These are phyloP conservation scores for Diaporthe longicolla DNA, from an alignment of 2,329 filamentous ascomycete genomes.

Conservation along the genomic window DNA sequence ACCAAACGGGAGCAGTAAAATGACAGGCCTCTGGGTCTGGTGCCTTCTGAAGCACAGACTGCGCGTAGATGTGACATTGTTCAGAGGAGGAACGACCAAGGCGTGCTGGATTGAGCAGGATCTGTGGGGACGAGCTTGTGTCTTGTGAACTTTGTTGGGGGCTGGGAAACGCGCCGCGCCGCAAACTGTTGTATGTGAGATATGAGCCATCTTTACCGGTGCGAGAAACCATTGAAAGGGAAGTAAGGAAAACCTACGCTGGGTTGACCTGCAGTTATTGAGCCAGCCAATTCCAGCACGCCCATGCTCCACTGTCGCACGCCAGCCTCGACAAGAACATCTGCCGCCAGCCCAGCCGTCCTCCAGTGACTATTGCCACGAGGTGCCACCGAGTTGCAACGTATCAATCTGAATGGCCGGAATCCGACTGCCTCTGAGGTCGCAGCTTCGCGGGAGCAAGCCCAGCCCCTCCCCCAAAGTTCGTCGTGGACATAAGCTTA, in stretches of 20 bases:
- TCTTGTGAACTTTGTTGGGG: slow-evolving; percentile 7
- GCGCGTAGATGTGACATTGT: slow-evolving; percentile 44
- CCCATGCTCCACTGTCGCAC: slow-evolving; percentile 35
- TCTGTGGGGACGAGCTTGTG: slow-evolving; percentile 7
- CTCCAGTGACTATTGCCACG: not conserved
- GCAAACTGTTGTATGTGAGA: slow-evolving; percentile 21
- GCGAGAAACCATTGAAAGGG: slow-evolving; percentile 3
- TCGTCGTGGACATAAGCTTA: slow-evolving; percentile 42
- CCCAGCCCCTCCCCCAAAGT: not conserved
- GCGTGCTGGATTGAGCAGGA: slow-evolving; percentile 10
- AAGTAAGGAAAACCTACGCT: not conserved
- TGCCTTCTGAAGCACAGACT: slow-evolving; percentile 40
- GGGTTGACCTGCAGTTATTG: slow-evolving; percentile 27
- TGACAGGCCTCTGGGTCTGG: slow-evolving; percentile 43
- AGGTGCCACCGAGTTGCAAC: not conserved
- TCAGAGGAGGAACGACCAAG: slow-evolving; percentile 43
- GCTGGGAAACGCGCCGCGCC: slow-evolving; percentile 10
- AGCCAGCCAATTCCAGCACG: slow-evolving; percentile 22
- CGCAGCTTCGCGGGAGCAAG: not conserved
- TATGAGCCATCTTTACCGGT: not conserved
- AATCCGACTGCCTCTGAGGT: not conserved
- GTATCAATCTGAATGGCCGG: not conserved
- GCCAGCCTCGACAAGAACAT: slow-evolving; percentile 41
- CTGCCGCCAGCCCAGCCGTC: slow-evolving; percentile 7
- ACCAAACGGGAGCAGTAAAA: slow-evolving; percentile 52